Evolutionary conservation across 2,329 filamentous ascomycete genomes (phyloP), one percentile per base, ranked within the genome.

Genomic region (Fusarium luffae): DNA sequence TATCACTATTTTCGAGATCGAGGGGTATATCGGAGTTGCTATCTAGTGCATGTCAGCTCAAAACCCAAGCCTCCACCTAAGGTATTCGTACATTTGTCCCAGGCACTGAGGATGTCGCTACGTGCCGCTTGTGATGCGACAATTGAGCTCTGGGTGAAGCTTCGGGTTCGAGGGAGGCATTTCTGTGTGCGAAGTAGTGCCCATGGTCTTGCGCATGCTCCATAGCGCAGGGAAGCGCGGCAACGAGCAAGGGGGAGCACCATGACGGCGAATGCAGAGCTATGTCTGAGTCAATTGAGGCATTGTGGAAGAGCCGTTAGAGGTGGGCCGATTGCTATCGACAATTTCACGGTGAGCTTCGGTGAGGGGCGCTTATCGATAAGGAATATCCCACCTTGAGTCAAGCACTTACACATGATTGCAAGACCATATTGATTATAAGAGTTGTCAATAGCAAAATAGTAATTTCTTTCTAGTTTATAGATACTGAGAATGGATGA

Each of bases 61-160:
- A 9, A 21, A 16, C 7, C 12, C 30, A 5, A 21, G 18, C 12
- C 5, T 4, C 40, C 23, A 41, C 13, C 7, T 4, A 23, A 21
- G 8, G 12, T 12, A 19, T 40, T 25, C 70, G 10, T 76, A 79
- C 79, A 80, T 66, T 75, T 74, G 23, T 73, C 73, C 78, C 78
- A 80, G 5, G 72, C 52, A 3, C 61, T 52, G 21, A 78, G 47
- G 5, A 80, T 58, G 14, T 76, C 68, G 4, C 70, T 69, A n/a
- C 67, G 70, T 23, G 68, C 56, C 37, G 44, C 2, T 49, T 59
- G 52, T 18, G 63, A 51, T 52, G 54, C 49, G 48, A 48, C 25
- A 14, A 59, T 44, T 13, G 71, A 68, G 73, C 72, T 75, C 11
- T 70, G 66, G 48, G 54, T 48, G 41, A 75, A 76, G 63, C 54